Conservation (phyloP, 2,329 filamentous ascomycete genomes). For the Aspergillus sp. region DNA sequence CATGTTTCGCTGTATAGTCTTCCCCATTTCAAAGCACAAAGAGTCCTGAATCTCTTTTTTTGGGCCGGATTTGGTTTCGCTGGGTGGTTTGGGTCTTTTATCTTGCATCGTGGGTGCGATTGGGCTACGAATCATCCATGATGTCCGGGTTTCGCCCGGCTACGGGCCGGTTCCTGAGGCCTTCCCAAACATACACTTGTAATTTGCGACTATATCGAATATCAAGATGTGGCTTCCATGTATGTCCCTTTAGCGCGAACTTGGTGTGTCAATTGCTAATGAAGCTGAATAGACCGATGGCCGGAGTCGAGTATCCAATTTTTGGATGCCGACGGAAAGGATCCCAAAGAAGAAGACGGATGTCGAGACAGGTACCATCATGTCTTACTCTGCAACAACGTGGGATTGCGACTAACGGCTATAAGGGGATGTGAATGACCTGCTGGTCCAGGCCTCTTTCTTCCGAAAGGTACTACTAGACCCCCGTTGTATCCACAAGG, state of each 20-base stretch:
- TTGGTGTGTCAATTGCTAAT: background rate
- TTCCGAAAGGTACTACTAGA: constrained; percentile 64
- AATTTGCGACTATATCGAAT: constrained; percentile 17
- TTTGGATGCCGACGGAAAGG: constrained; percentile 78
- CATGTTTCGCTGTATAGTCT: background rate
- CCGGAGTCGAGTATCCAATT: constrained; percentile 64
- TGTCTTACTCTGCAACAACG: background rate
- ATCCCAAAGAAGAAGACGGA: constrained; percentile 56
- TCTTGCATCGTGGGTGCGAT: background rate
- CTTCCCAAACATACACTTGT: constrained; percentile 27
- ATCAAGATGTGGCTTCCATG: constrained; percentile 33
- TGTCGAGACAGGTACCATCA: constrained; percentile 41
- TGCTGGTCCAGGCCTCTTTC: constrained; percentile 70
- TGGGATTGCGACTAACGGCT: constrained; percentile 10
- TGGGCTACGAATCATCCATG: constrained; percentile 21
- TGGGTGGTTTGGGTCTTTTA: no score
- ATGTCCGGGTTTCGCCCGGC: constrained; percentile 25
- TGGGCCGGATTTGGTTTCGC: background rate
- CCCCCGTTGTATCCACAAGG: background rate
- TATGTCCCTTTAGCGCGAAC: constrained; percentile 25
- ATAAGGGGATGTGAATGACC: constrained; percentile 61
- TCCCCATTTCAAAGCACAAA: background rate
- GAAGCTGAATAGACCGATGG: constrained; percentile 51
- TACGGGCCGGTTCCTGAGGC: constrained; percentile 24
- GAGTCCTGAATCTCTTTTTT: background rate